These are phyloP conservation scores for Dryadomyces quercus-mongolicae DNA, from an alignment of 2,329 filamentous ascomycete genomes.

Conservation along the genomic window DNA sequence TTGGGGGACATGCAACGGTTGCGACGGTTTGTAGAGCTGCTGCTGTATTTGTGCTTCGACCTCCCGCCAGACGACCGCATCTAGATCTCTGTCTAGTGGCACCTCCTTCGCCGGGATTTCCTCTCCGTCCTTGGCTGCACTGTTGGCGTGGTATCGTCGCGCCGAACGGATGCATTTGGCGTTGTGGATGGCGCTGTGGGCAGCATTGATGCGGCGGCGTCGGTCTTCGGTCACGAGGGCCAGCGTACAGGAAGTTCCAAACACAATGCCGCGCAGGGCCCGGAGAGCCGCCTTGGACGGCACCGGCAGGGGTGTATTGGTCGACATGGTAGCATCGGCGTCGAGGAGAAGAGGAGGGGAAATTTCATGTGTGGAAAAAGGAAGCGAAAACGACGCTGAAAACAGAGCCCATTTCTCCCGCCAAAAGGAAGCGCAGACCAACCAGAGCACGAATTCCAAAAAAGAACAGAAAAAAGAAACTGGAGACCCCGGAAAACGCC, in stretches of 20 bases:
- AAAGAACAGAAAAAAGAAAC: not conserved
- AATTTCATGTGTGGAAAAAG: not conserved
- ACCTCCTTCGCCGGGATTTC: conserved; percentile 9
- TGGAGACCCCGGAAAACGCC: too few species aligned
- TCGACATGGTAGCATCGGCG: conserved; percentile 15
- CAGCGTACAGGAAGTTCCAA: conserved; percentile 33
- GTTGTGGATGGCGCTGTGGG: conserved; percentile 25
- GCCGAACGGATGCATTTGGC: conserved; percentile 25
- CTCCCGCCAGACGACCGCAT: not conserved
- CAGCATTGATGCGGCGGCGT: conserved; percentile 29
- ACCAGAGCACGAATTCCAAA: not conserved
- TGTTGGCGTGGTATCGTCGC: conserved; percentile 23
- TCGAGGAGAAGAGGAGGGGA: not conserved
- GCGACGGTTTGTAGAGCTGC: too few species aligned
- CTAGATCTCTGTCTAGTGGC: not conserved
- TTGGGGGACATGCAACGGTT: too few species aligned
- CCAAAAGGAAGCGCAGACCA: not conserved
- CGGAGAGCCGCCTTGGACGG: conserved; percentile 33
- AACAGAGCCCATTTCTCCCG: not conserved
- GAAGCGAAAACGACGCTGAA: not conserved
- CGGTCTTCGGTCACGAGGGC: conserved; percentile 32
- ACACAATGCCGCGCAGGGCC: conserved; percentile 28
- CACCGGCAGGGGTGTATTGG: conserved; percentile 23
- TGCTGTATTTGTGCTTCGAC: not conserved
- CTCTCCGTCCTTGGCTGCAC: conserved; percentile 4